Evolutionary conservation across 1,284 basidiomycete genomes (phyloP), one percentile per base, ranked within the genome.

Genomic region (Flammula alnicola): DNA sequence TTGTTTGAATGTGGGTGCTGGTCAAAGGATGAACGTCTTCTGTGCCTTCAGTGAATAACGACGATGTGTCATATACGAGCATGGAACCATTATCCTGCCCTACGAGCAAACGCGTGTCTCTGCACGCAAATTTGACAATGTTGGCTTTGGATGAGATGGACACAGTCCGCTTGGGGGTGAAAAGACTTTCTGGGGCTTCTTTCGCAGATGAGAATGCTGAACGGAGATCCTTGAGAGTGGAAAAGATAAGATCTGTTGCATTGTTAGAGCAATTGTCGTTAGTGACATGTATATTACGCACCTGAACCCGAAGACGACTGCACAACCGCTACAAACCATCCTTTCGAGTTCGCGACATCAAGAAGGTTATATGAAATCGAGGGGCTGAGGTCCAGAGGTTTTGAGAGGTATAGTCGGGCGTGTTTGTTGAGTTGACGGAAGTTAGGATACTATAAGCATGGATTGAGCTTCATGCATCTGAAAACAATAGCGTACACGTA

Each of bases 251-350:
- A 22, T 70, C 86, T 90, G 47, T 27, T 49, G 14, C 48, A 36
- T 39, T 5, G 42, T n/a, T n/a, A n/a, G n/a, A n/a, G n/a, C n/a
- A n/a, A n/a, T n/a, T n/a, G n/a, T n/a, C n/a, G n/a, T n/a, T n/a
- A n/a, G n/a, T n/a, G n/a, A n/a, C n/a, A n/a, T n/a, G n/a, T n/a
- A n/a, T 14, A 26, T 31, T 35, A 50, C 44, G 39, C 65, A 78
- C 56, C 65, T 78, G 76, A 65, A 47, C 57, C 68, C 58, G 45
- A 65, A 60, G 44, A 65, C 67, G 45, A 65, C 61, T 40, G 58
- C 30, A 56, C 72, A 7, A 80, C 76, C 35, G 85, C 84, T 38
- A 78, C 82, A 67, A 89, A 90, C 79, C 80, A 88, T 27, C 79
- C 83, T 54, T 71, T 76, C 10, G 71, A 65, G 60, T 84, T 86